Evolutionary conservation across 441 rosid species (phyloP), one percentile per base, ranked within the genome.

Genomic region (Arabidopsis lyrata): DNA sequence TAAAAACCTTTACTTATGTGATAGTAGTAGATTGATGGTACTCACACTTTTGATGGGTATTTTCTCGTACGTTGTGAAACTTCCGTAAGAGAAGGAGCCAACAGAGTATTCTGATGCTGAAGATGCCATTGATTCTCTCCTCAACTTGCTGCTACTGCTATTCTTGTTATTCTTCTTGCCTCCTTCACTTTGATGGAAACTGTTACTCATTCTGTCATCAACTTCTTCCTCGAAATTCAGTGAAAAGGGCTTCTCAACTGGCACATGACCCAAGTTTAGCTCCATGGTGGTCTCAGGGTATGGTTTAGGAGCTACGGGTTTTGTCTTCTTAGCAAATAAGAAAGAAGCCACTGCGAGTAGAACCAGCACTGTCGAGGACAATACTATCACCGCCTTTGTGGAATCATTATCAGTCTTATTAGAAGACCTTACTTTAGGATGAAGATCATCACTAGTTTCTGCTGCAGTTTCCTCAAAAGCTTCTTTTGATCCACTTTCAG

Each of bases 31-130:
- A 57, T 52, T 62, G 63, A 12, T 42, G 1, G 0, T 48, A 32
- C 83, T 83, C 59, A 73, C 86, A 85, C 75, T 32, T 72, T 42
- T 84, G 80, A 45, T 64, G 4, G 77, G 77, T 42, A 87, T 72
- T 75, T 83, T 91, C 82, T 93, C 96, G 20, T 83, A 91, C 0
- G 92, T 83, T 63, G 97, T 94, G 83, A 90, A 94, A 66, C 98
- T 91, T 54, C 98, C 96, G 4, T 85, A 87, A 13, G 98, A 91
- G 29, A 72, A 65, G 11, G 96, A 87, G 11, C 75, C 85, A 49
- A 63, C 61, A 0, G 95, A 94, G 81, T 74, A 74, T 61, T 88
- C 96, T 38, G 90, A 86, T 62, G 75, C 75, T 16, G 79, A 76
- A 20, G 98, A 83, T 71, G 93, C 96, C 66, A 85, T 63, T 13